Percentiles rank a stretch among this genome's conserved stretches.
Conservation (phyloP, 805 yeast genomes). For the Starmera dryadoides region DNA sequence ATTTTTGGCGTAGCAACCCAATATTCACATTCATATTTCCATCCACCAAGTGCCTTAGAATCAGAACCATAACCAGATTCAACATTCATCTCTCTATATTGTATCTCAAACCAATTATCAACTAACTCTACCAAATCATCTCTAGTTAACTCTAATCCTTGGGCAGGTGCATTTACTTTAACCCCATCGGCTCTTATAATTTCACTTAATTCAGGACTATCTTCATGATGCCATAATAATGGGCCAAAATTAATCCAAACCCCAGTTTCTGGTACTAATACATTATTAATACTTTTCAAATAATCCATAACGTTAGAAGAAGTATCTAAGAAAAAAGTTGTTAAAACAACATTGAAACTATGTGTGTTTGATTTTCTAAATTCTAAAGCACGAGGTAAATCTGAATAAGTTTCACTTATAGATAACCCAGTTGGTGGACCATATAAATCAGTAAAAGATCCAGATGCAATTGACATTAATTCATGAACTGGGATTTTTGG, state of each 20-base stretch:
- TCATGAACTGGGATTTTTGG: slow-evolving; percentile 38
- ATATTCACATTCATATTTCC: slow-evolving; percentile 54
- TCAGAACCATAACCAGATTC: slow-evolving; percentile 50
- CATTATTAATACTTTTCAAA: slow-evolving; percentile 37
- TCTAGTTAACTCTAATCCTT: slow-evolving; percentile 53
- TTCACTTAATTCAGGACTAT: slow-evolving; percentile 28
- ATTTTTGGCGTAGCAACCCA: slow-evolving; percentile 45
- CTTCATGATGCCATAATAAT: slow-evolving; percentile 65
- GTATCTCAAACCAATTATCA: slow-evolving; percentile 43
- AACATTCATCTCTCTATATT: slow-evolving; percentile 34
- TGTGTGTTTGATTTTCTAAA: slow-evolving; percentile 34
- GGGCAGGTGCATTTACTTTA: slow-evolving; percentile 25
- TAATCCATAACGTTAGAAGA: slow-evolving; percentile 54
- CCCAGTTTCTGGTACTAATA: slow-evolving; percentile 35
- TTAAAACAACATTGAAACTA: slow-evolving; percentile 38
- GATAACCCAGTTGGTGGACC: slow-evolving; percentile 40
- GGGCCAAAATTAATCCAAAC: slow-evolving; percentile 66
- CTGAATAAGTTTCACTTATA: slow-evolving; percentile 10
- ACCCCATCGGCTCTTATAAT: slow-evolving; percentile 13
- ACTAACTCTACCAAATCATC: slow-evolving; percentile 47
- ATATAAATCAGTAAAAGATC: slow-evolving; percentile 63
- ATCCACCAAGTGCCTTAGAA: slow-evolving; percentile 40
- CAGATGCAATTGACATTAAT: slow-evolving; percentile 65
- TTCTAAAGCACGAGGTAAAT: slow-evolving; percentile 29
- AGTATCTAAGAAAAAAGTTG: slow-evolving; percentile 60